Base-by-base conservation (phyloP, 1,139 yeast genomes). In the Wickerhamomyces sp. region DNA sequence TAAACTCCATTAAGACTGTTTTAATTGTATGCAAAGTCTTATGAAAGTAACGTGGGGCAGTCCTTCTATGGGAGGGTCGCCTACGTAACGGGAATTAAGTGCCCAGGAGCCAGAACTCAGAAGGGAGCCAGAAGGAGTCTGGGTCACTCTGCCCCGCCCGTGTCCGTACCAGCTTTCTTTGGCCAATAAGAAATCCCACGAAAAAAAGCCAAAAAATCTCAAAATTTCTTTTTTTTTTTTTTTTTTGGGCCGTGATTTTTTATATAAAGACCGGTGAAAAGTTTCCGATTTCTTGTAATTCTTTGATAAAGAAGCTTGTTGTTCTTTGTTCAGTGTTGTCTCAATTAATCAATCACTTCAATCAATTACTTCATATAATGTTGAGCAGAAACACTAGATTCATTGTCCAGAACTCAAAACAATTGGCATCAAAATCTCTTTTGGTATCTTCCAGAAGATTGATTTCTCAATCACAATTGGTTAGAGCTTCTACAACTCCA, bases 321-420 rank as follows among this genome's bases (percentile, higher is more conserved):
- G 23, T 18, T 18, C 23, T 18, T 18, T 5, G 23, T 18, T 18
- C 23, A 18, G 23, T 10, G 37, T 35, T 13, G 10, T 18, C 4
- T 18, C 23, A 18, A 4, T 18, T 4, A 18, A 18, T 23, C 13
- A 8, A 34, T 14, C 14, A 14, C 14, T 34, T 34, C 7, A 14
- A 2, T 15, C 9, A 14, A 18, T 18, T n/a, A n/a, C n/a, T 34
- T 14, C 13, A 14, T 3, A 39, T 13, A 26, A 41, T 41, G 43
- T 48, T 50, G 45, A 49, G 48, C 46, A 50, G 53, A 50, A 41
- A 47, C 32, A 31, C 51, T 10, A 36, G 43, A 41, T 18, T 41
- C 10, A 13, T 37, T 2, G 35, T 26, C 13, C 40, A 38, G 18
- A 31, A 13, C 30, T 40, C 46, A 2, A 29, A 41, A 30, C 45